A percentile compares a stretch with the other conserved stretches of the same genome.
Conservation (phyloP, 1,284 basidiomycete genomes). For the Paramarasmius palmivorus region DNA sequence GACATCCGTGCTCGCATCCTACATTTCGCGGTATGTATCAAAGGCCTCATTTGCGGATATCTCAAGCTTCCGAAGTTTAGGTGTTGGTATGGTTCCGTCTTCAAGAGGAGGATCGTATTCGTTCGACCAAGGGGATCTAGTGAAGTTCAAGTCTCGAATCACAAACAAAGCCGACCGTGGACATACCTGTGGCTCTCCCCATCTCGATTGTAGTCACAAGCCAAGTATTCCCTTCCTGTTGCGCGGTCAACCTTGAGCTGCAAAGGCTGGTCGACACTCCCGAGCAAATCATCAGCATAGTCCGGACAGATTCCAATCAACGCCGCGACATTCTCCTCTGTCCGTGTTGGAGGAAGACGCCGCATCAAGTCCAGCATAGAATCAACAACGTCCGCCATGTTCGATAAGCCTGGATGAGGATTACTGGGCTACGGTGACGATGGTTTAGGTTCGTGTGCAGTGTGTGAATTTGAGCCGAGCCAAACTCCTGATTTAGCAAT, state of each 20-base stretch:
- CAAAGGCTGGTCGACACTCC: conserved; percentile 94
- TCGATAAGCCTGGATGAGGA: not conserved
- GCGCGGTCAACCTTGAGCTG: conserved; percentile 78
- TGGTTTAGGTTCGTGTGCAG: not conserved
- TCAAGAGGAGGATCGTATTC: conserved; percentile 88
- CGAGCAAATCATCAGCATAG: conserved; percentile 92
- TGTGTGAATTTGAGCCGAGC: no score
- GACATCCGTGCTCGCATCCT: conserved; percentile 23
- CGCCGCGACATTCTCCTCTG: conserved; percentile 85
- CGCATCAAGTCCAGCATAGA: conserved; percentile 96
- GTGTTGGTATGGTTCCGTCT: conserved; percentile 84
- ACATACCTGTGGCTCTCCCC: conserved; percentile 91
- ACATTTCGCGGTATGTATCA: conserved; percentile 97
- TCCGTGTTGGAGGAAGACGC: conserved; percentile 89
- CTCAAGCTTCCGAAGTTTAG: conserved; percentile 89
- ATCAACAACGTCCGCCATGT: conserved; percentile 77
- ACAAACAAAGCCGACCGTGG: not conserved
- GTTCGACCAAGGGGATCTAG: conserved; percentile 96
- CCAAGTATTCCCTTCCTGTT: conserved; percentile 87
- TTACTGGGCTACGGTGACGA: not conserved
- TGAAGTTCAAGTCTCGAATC: conserved; percentile 1
- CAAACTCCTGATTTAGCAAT: no score
- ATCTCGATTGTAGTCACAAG: conserved; percentile 97
- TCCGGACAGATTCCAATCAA: conserved; percentile 89
- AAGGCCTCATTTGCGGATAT: conserved; percentile 95